phyloP scores from a whole-genome alignment of 805 yeast genomes.

The Starmera caribaea region DNA sequence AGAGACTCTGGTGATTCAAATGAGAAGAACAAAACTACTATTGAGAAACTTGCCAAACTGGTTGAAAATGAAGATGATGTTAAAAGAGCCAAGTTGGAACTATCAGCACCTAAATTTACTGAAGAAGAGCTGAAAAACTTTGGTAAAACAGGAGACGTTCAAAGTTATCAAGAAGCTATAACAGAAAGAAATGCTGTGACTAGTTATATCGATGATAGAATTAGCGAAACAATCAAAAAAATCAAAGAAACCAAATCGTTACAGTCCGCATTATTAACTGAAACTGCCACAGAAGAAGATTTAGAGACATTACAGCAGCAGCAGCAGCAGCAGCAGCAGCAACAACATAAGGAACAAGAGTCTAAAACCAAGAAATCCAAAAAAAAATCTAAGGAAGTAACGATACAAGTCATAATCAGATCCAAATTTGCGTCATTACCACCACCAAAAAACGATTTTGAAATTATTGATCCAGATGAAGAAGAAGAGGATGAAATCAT shows the following conservation, averaged over 20 bases:
- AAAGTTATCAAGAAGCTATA: slow-evolving; percentile 9
- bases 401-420: slow-evolving; percentile 4
- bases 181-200: slow-evolving; percentile 4
- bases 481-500: slow-evolving; percentile 14
- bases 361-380: neutral
- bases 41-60: slow-evolving; percentile 5
- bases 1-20: slow-evolving; percentile 16
- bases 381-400: neutral
- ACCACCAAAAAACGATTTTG: slow-evolving; percentile 37
- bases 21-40: slow-evolving; percentile 8
- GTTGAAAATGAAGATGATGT: slow-evolving; percentile 3
- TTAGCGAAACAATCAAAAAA: slow-evolving; percentile 29
- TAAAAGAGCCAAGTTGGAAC: slow-evolving; percentile 14
- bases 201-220: slow-evolving; percentile 4
- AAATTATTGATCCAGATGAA: slow-evolving; percentile 26
- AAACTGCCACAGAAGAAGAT: slow-evolving; percentile 2
- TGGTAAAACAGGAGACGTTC: slow-evolving; percentile 8
- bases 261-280: slow-evolving; percentile 25
- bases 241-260: slow-evolving; percentile 24
- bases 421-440: slow-evolving; percentile 26
- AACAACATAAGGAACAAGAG: neutral
- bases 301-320: neutral
- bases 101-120: slow-evolving; percentile 26
- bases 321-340: neutral
- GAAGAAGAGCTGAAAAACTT: slow-evolving; percentile 7